These are phyloP conservation scores for Saposhnikovia divaricata DNA, from an alignment of 129 eudicot species.

Conservation along the genomic window DNA sequence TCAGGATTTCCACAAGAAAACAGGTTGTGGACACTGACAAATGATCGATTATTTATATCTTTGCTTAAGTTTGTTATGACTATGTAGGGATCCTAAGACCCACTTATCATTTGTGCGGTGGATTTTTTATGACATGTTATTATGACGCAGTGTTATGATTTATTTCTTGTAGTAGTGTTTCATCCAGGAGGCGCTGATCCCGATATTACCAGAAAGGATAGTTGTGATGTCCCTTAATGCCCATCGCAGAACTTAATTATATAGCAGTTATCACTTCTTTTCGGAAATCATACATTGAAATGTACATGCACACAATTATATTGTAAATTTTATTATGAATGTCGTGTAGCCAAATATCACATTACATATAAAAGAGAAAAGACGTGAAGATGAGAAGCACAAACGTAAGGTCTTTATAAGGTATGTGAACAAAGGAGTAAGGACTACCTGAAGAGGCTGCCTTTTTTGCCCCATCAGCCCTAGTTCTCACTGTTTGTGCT, in stretches of 20 bases:
- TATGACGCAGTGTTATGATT: neutral
- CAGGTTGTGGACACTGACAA: neutral
- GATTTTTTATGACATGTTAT: too few relatives aligned
- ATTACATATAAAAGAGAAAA: neutral
- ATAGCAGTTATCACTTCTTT: too few relatives aligned
- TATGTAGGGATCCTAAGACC: neutral
- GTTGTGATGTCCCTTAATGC: neutral
- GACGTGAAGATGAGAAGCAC: neutral
- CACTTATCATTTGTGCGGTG: neutral
- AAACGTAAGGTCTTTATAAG: too few relatives aligned
- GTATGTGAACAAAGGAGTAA: conserved; percentile 1
- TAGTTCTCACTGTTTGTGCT: conserved; percentile 19
- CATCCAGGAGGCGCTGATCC: too few relatives aligned
- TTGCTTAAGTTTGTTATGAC: neutral
- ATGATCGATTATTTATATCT: neutral
- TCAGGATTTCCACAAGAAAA: neutral
- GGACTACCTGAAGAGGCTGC: conserved; percentile 35
- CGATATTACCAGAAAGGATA: too few relatives aligned
- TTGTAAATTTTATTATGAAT: too few relatives aligned
- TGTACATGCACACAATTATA: too few relatives aligned
- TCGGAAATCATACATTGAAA: too few relatives aligned
- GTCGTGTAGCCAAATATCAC: neutral
- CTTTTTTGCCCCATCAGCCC: conserved; percentile 26
- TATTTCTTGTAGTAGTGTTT: neutral
- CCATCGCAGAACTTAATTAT: neutral